Conservation (phyloP, 169 alveolate genomes). For the Condylostoma magnum region DNA sequence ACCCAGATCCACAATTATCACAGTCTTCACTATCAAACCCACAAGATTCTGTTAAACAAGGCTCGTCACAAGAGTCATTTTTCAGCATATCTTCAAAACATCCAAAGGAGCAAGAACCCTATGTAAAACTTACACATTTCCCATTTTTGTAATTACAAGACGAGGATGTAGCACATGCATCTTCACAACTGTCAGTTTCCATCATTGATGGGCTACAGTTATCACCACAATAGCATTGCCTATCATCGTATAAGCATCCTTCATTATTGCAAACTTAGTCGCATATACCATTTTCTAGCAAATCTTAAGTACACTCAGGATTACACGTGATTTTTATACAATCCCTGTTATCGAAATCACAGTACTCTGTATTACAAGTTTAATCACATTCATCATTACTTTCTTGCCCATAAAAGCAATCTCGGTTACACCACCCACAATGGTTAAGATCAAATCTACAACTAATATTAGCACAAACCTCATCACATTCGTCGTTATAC, state of each 20-base stretch:
- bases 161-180: background rate
- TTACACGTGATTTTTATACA: background rate
- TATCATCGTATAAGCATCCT: background rate
- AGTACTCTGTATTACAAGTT: no score
- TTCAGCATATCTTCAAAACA: background rate
- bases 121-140: no score
- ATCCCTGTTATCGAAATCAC: slow-evolving; percentile 2
- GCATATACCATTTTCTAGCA: background rate
- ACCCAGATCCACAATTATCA: no score
- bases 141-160: no score
- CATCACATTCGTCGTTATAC: no score
- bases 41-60: background rate
- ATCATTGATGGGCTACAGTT: background rate
- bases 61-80: slow-evolving; percentile 16
- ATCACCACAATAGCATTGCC: background rate
- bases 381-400: no score
- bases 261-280: background rate
- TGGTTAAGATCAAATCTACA: no score
- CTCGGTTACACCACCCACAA: no score
- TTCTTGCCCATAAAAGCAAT: no score
- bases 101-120: background rate
- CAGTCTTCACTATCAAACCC: slow-evolving; percentile 25
- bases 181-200: background rate
- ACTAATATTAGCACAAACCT: no score
- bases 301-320: background rate